Evolutionary conservation across 805 yeast species (phyloP).

Genomic region (Cephaloascus fragrans): DNA sequence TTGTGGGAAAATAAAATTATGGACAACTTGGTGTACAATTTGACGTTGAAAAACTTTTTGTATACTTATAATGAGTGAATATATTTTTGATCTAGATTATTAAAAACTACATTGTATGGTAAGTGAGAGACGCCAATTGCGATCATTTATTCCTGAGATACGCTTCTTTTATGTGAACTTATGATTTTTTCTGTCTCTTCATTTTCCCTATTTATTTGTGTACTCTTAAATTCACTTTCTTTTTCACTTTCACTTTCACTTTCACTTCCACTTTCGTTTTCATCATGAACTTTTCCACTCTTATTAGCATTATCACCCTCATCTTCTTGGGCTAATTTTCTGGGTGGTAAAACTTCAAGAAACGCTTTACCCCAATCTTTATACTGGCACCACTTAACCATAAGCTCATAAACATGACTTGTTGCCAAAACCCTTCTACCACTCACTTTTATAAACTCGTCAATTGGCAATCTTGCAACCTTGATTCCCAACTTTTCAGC

Average conservation of each 20-base stretch:
- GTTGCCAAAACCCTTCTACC: constrained; percentile 90
- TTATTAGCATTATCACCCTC: constrained; percentile 2
- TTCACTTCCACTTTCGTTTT: constrained; percentile 1
- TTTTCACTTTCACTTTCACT: constrained; percentile 4
- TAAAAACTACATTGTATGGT: no score
- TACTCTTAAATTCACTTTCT: not conserved
- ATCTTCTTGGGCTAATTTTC: constrained; percentile 37
- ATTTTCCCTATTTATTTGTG: not conserved
- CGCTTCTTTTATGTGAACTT: no score
- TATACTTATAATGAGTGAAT: no score
- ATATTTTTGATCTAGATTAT: no score
- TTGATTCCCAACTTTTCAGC: constrained; percentile 64
- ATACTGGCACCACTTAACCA: constrained; percentile 70
- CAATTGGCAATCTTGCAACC: constrained; percentile 80
- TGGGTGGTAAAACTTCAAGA: constrained; percentile 74
- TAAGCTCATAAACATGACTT: constrained; percentile 85
- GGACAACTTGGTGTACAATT: not conserved
- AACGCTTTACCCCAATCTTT: constrained; percentile 83
- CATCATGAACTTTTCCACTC: constrained; percentile 1
- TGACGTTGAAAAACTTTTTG: not conserved
- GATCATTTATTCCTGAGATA: no score
- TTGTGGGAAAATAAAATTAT: not conserved
- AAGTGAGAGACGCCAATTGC: no score
- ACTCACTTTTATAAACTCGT: constrained; percentile 67
- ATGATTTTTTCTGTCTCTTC: not conserved